These are phyloP conservation scores for Lachnellula willkommii DNA, from an alignment of 2,329 filamentous ascomycete genomes.

Conservation along the genomic window DNA sequence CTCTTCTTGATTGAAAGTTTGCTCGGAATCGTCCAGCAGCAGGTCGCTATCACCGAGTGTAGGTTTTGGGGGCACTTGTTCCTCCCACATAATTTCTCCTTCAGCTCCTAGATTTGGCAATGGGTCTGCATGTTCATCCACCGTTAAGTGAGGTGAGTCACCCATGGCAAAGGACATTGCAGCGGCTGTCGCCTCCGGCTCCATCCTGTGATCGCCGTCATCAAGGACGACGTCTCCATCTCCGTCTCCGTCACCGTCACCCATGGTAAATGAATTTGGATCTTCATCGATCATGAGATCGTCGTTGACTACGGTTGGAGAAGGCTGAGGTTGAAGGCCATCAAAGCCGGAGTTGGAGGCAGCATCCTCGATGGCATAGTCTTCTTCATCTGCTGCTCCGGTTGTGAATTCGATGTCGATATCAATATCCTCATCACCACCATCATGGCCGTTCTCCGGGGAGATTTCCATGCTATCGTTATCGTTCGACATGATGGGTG, in stretches of 20 bases:
- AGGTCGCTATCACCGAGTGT: not conserved
- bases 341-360: conserved; percentile 34
- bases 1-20: conserved; percentile 1
- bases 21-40: not conserved
- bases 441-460: conserved; percentile 37
- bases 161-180: conserved; percentile 14
- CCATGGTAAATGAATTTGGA: not conserved
- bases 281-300: conserved; percentile 40
- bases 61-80: not conserved
- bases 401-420: conserved; percentile 53
- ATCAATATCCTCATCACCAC: conserved; percentile 46
- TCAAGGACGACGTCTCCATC: conserved; percentile 12
- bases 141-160: not conserved
- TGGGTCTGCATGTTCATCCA: not conserved
- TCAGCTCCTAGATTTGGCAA: not conserved
- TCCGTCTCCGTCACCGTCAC: no score
- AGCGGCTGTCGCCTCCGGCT: conserved; percentile 12
- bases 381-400: conserved; percentile 46
- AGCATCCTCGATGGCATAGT: conserved; percentile 51
- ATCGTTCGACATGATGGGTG: conserved; percentile 35
- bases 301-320: conserved; percentile 37
- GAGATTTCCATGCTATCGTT: conserved; percentile 51
- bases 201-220: conserved; percentile 19
- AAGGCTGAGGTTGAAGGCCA: conserved; percentile 28
- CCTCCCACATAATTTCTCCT: conserved; percentile 6